Base-by-base conservation (phyloP, 1,284 basidiomycete genomes). In the Puccinia sorghi region DNA sequence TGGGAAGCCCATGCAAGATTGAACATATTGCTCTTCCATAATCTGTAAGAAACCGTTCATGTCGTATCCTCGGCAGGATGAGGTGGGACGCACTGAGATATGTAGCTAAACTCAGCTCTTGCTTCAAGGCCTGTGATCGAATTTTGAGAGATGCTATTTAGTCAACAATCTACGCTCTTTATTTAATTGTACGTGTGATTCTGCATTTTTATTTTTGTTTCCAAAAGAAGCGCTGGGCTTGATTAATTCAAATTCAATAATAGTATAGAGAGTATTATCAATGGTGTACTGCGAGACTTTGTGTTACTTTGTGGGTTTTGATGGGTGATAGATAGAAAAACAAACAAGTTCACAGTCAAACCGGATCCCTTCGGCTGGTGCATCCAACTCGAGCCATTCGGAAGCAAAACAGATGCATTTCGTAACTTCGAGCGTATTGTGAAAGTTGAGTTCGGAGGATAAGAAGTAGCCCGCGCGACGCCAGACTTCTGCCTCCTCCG, bases 381-480 rank as follows among this genome's bases (percentile, higher is more conserved):
- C 91, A 86, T 99, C 97, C 56, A 99, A 88, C 84, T 97, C 93
- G 13, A 99, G 87, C 97, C 97, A 99, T 80, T 93, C 92, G 17
- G 94, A 93, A 11, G 92, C 88, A 82, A 97, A 88, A 3, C 88
- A 91, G 22, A 92, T 77, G 72, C 78, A 81, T 72, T 88, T 72
- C 17, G 37, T 59, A 48, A 70, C 75, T 32, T 70, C 57, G 64
- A 50, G 41, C 11, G 64, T 59, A 12, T 48, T 59, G 46, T 56
- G 57, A 27, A 72, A 37, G 50, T 72, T 79, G 32, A 72, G 59
- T 50, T 61, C 73, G 43, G 50, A 17, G 56, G 17, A 79, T 64
- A 57, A 81, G 46, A 39, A 87, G 78, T 84, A 84, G 73, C 76
- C 73, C 32, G 46, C 80, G 76, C 43, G 79, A 72, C 48, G 79